phyloP scores from a whole-genome alignment of 1,284 basidiomycete species.

The Singerocomus rubriflavus region DNA sequence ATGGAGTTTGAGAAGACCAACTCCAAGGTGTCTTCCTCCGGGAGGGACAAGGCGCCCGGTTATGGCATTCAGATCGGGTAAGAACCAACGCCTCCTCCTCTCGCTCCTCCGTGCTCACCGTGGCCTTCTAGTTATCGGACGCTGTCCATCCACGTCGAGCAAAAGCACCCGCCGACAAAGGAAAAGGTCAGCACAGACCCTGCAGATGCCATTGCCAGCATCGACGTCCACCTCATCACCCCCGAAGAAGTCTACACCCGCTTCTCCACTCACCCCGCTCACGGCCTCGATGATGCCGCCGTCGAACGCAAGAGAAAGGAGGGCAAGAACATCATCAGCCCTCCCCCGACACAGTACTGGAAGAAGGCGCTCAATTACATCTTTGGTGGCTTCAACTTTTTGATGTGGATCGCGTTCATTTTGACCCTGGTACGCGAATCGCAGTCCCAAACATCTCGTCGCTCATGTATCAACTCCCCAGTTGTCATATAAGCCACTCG shows the following conservation, averaged over 20 bases:
- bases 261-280: constrained; percentile 41
- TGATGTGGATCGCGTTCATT: constrained; percentile 51
- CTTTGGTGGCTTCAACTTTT: constrained; percentile 52
- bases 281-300: constrained; percentile 42
- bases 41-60: constrained; percentile 16
- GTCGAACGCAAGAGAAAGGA: constrained; percentile 39
- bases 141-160: constrained; percentile 39
- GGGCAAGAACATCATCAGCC: constrained; percentile 47
- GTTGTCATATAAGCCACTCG: constrained; percentile 45
- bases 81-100: background rate
- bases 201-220: constrained; percentile 38
- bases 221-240: constrained; percentile 46
- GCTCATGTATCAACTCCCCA: constrained; percentile 41
- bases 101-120: constrained; percentile 18
- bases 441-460: constrained; percentile 8
- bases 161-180: constrained; percentile 19
- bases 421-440: constrained; percentile 36
- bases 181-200: constrained; percentile 28
- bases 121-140: constrained; percentile 36
- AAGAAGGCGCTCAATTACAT: constrained; percentile 48
- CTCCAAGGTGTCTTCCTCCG: constrained; percentile 17
- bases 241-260: constrained; percentile 42
- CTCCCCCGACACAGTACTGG: constrained; percentile 45
- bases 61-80: constrained; percentile 35
- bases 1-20: constrained; percentile 22